These are phyloP conservation scores for Eucalyptus erythrocorys DNA, from an alignment of 345 rosid genomes.

Conservation along the genomic window DNA sequence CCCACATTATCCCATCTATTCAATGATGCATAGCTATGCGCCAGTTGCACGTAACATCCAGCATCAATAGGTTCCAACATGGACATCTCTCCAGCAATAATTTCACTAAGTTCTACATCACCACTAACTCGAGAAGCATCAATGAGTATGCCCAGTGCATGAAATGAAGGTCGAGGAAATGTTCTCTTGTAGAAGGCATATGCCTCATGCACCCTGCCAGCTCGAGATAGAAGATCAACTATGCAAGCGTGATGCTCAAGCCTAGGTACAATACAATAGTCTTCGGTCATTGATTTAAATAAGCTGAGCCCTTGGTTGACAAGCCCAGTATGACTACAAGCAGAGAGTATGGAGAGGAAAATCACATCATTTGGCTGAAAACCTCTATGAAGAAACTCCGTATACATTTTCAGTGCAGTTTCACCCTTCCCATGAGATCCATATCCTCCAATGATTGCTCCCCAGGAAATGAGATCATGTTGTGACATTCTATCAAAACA, in stretches of 20 bases:
- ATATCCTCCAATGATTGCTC: constrained; percentile 61
- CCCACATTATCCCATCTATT: constrained; percentile 44
- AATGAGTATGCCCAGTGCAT: constrained; percentile 40
- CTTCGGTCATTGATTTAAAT: constrained; percentile 37
- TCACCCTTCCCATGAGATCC: constrained; percentile 77
- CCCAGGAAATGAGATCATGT: constrained; percentile 56
- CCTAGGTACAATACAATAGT: constrained; percentile 33
- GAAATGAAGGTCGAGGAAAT: constrained; percentile 16
- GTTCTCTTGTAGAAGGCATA: constrained; percentile 33
- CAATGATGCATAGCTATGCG: constrained; percentile 41
- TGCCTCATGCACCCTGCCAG: constrained; percentile 45
- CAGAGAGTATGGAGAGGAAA: constrained; percentile 57
- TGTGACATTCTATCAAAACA: constrained; percentile 38
- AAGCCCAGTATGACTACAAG: constrained; percentile 73
- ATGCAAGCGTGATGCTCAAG: constrained; percentile 47
- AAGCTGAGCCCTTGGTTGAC: constrained; percentile 48
- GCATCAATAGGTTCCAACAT: constrained; percentile 24
- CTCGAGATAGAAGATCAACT: constrained; percentile 52
- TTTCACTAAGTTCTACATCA: constrained; percentile 17
- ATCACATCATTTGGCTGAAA: constrained; percentile 53
- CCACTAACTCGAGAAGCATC: constrained; percentile 36
- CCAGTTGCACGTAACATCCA: constrained; percentile 42
- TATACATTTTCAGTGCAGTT: constrained; percentile 41
- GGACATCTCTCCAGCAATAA: constrained; percentile 22
- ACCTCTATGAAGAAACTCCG: constrained; percentile 44